Percentiles rank a stretch among this genome's conserved stretches.
phyloP scores from a whole-genome alignment of 2,329 filamentous ascomycete genomes.

The Cryphonectria japonica region DNA sequence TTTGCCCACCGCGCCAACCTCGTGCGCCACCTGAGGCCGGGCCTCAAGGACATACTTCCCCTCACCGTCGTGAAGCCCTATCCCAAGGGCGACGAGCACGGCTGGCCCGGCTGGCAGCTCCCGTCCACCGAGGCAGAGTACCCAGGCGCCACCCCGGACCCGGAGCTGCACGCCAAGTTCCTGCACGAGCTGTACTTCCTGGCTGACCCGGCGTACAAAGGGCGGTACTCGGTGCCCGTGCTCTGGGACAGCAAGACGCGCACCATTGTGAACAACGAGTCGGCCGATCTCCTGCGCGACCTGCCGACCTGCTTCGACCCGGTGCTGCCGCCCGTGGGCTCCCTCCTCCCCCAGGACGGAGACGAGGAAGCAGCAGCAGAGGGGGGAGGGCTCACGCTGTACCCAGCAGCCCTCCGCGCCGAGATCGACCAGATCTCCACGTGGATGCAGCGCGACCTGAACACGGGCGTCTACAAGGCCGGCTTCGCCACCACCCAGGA shows the following conservation, averaged over 20 bases:
- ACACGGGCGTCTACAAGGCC: constrained; percentile 63
- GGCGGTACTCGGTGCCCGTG: constrained; percentile 62
- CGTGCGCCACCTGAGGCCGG: constrained; percentile 57
- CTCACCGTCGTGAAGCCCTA: constrained; percentile 66
- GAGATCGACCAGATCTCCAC: constrained; percentile 56
- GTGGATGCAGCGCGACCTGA: constrained; percentile 62
- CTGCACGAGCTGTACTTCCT: constrained; percentile 67
- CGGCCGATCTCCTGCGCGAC: constrained; percentile 59
- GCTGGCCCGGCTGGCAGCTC: constrained; percentile 68
- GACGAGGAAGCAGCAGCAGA: constrained; percentile 30
- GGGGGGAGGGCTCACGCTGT: constrained; percentile 50
- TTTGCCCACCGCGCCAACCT: constrained; percentile 66
- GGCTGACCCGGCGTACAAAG: constrained; percentile 62
- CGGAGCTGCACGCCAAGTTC: constrained; percentile 60
- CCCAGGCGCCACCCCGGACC: constrained; percentile 62
- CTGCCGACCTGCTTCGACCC: constrained; percentile 61
- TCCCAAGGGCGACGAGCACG: constrained; percentile 65
- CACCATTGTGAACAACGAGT: constrained; percentile 65
- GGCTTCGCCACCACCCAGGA: constrained; percentile 62
- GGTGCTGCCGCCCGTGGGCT: constrained; percentile 16
- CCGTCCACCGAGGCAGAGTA: constrained; percentile 56
- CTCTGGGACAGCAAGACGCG: constrained; percentile 63
- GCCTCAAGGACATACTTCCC: constrained; percentile 56
- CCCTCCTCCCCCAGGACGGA: constrained; percentile 34
- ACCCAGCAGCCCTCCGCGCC: constrained; percentile 50